Evolutionary conservation across 441 rosid genomes (phyloP), one percentile per base, ranked within the genome.

Genomic region (Manihot esculenta): DNA sequence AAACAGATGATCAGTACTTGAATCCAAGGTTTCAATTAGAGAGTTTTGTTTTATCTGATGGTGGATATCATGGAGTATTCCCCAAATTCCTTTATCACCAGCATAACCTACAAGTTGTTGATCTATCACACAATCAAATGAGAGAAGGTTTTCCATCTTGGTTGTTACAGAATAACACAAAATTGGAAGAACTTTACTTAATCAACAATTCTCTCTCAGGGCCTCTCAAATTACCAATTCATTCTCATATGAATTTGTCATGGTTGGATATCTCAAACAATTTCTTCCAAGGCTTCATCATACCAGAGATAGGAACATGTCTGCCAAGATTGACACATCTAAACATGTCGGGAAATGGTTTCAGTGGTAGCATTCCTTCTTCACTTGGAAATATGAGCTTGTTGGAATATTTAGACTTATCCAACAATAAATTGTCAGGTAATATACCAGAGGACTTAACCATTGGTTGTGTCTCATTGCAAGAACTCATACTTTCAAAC

Each of bases 21-120:
- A n/a, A 10, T 20, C 74, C 79, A 18, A 53, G 56, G 49, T 72
- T 79, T 35, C 75, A 67, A 3, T 24, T 74, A 38, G 33, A 23
- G 14, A 11, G 0, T 8, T 20, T 79, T 8, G 0, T 0, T 5
- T 26, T 74, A 11, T 11, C 55, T 61, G 48, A 72, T 59, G 15
- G 13, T 5, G 41, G 58, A 41, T 4, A 50, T 27, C 62, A 44
- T 30, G n/a, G 42, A 33, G 3, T 11, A 57, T 27, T 74, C 38
- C 84, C 83, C 0, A 68, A 60, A 12, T 81, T 80, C 70, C 75
- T 78, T 14, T 66, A 54, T 18, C 23, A 72, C 60, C 81, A 79
- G 30, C 53, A 62, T 42, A 64, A 68, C 24, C 12, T 80, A 13
- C 2, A 6, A n/a, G 0, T 3, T 0, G 3, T 83, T 33, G 47